phyloP scores from a whole-genome alignment of 2,329 filamentous ascomycete species.

The Curvularia eragrostidis region DNA sequence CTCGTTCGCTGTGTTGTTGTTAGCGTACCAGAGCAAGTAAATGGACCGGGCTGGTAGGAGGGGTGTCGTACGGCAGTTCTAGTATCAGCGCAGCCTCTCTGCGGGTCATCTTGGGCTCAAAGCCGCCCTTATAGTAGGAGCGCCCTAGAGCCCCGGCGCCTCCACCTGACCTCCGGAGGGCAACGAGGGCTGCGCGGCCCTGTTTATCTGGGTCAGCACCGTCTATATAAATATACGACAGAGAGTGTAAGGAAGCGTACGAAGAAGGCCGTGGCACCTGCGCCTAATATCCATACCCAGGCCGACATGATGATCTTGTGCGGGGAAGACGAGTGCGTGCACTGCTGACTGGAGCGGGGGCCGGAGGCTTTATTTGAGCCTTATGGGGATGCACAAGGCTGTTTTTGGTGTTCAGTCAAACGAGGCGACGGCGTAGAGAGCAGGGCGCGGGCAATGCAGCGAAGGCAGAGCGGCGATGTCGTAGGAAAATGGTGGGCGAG shows the following conservation, averaged over 20 bases:
- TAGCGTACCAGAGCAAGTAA: not conserved
- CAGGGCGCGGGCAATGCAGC: not conserved
- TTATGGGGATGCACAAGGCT: not conserved
- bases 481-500: constrained; percentile 7
- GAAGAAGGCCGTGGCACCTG: constrained; percentile 71
- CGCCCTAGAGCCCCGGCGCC: constrained; percentile 80
- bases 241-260: constrained; percentile 51
- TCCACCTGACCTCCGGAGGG: constrained; percentile 77
- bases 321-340: not conserved
- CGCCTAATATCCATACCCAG: constrained; percentile 65
- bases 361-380: not conserved
- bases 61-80: constrained; percentile 73
- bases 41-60: not conserved
- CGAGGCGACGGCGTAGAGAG: not conserved
- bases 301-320: constrained; percentile 60
- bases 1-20: constrained; percentile 70
- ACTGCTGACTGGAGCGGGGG: not conserved
- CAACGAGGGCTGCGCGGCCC: constrained; percentile 92
- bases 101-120: constrained; percentile 92
- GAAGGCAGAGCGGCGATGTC: constrained; percentile 1
- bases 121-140: constrained; percentile 98
- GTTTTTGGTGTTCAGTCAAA: not conserved
- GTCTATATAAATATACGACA: not conserved
- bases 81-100: constrained; percentile 90
- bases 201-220: constrained; percentile 49